Base-by-base conservation (phyloP, 441 rosid species). In the Populus hybrid region DNA sequence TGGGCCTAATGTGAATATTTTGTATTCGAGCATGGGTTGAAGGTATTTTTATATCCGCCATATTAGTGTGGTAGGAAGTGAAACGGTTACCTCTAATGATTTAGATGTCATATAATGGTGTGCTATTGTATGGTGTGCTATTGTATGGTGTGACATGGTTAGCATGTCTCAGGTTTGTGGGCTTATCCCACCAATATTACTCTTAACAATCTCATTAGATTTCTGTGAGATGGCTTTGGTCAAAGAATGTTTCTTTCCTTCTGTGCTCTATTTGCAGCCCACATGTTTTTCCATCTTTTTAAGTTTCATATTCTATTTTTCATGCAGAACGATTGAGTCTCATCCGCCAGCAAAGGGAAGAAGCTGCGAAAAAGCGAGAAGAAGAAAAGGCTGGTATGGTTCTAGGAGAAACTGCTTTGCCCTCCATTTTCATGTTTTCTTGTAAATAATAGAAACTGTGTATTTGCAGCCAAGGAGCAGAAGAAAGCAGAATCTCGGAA, bases 351-450 rank as follows among this genome's bases (percentile, higher is more conserved):
- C 93, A 94, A 83, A 88, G 99, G 86, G 98, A 89, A 69, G 97
- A 94, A 80, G 95, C 99, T 70, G 93, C 98, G n/a, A 94, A 78
- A 77, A 94, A 90, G 86, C 89, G 97, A 64, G 99, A 92, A 78
- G 99, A 95, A 82, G 97, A 95, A 82, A 95, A 90, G 84, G 94
- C 97, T 23, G 98, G 99, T 94, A 90, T 59, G 36, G 9, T 64
- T 71, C 31, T 71, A 10, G 50, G 64, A 12, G 40, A 6, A 31
- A 68, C 1, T 78, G 23, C 14, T 69, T 31, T 64, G 64, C 7
- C 56, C n/a, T 4, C 42, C 29, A 2, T 68, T 18, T 20, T 40
- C 21, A 42, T 68, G 7, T 24, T 3, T 16, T 45, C 64, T 20
- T 71, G 76, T 69, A 79, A 75, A 65, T 63, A 20, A 81, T 38